phyloP scores from a whole-genome alignment of 805 yeast species.

The Saccharomyces kudriavzevii region DNA sequence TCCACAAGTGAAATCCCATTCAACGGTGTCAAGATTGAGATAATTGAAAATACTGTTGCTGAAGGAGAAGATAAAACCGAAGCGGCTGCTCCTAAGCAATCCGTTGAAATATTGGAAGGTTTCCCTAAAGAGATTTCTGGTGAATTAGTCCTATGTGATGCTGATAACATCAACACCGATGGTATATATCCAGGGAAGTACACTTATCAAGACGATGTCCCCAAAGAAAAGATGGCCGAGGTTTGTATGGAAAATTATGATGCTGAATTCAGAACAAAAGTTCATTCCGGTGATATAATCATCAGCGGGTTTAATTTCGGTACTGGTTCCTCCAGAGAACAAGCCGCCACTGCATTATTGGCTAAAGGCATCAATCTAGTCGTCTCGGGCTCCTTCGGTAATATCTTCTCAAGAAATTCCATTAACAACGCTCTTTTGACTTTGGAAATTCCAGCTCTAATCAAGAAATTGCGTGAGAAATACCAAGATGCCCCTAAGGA shows the following conservation, averaged over 20 bases:
- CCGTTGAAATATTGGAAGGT: constrained; percentile 76
- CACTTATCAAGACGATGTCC: constrained; percentile 95
- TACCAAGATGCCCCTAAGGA: constrained; percentile 51
- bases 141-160: constrained; percentile 90
- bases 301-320: constrained; percentile 94
- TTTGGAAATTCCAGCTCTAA: constrained; percentile 83
- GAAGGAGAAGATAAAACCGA: constrained; percentile 14
- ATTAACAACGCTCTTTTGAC: constrained; percentile 94
- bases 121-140: constrained; percentile 88
- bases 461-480: constrained; percentile 63
- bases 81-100: constrained; percentile 31
- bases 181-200: constrained; percentile 99
- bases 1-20: constrained; percentile 48
- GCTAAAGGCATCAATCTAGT: constrained; percentile 90
- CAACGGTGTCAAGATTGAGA: constrained; percentile 40
- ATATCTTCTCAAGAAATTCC: constrained; percentile 90
- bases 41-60: constrained; percentile 13
- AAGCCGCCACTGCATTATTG: constrained; percentile 96
- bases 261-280: constrained; percentile 72
- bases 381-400: constrained; percentile 95
- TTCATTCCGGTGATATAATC: constrained; percentile 80
- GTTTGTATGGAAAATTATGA: constrained; percentile 99
- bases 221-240: constrained; percentile 93
- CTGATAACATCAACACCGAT: constrained; percentile 94
- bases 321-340: constrained; percentile 97